Percentiles rank a stretch among this genome's conserved stretches.
These are phyloP conservation scores for Microbotryum intermedium DNA, from an alignment of 1,284 basidiomycete genomes.

Conservation along the genomic window DNA sequence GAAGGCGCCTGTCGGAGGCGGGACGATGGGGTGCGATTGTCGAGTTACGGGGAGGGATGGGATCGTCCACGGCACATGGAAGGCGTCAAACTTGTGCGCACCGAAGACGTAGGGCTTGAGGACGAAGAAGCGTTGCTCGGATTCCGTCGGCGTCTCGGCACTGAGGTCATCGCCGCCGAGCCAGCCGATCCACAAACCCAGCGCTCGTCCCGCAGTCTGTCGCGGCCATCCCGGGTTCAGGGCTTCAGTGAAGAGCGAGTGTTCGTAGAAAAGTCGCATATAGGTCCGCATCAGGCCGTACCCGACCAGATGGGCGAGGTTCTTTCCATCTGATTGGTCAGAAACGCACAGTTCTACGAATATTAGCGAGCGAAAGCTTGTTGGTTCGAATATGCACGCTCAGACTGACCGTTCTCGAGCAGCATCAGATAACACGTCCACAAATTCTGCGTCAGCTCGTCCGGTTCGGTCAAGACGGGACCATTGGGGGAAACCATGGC, in stretches of 20 bases:
- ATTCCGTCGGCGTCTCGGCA: slow-evolving; percentile 39
- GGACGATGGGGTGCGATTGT: slow-evolving; percentile 10
- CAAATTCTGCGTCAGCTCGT: slow-evolving; percentile 36
- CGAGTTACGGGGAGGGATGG: slow-evolving; percentile 39
- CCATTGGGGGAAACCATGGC: slow-evolving; percentile 12
- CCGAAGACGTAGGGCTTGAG: slow-evolving; percentile 49
- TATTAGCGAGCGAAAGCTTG: background rate
- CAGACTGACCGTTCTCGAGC: slow-evolving; percentile 43
- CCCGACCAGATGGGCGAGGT: slow-evolving; percentile 38
- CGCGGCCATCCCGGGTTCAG: slow-evolving; percentile 41
- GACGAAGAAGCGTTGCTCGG: slow-evolving; percentile 47
- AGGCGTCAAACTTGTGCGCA: slow-evolving; percentile 47
- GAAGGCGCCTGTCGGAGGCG: slow-evolving; percentile 38
- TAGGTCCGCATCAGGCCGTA: slow-evolving; percentile 38
- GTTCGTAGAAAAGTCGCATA: slow-evolving; percentile 38
- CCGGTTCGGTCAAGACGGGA: slow-evolving; percentile 16
- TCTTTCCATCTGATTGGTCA: slow-evolving; percentile 38
- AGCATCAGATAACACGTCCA: slow-evolving; percentile 44
- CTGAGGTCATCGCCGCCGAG: slow-evolving; percentile 30
- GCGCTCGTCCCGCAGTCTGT: slow-evolving; percentile 35
- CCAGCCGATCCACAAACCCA: slow-evolving; percentile 30
- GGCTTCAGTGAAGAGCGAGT: slow-evolving; percentile 39
- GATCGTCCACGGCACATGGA: slow-evolving; percentile 46
- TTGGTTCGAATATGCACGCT: background rate
- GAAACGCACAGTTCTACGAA: background rate